Evolutionary conservation across 1,139 yeast species (phyloP), one percentile per base, ranked within the genome.

Genomic region (Suhomyces terraborum): DNA sequence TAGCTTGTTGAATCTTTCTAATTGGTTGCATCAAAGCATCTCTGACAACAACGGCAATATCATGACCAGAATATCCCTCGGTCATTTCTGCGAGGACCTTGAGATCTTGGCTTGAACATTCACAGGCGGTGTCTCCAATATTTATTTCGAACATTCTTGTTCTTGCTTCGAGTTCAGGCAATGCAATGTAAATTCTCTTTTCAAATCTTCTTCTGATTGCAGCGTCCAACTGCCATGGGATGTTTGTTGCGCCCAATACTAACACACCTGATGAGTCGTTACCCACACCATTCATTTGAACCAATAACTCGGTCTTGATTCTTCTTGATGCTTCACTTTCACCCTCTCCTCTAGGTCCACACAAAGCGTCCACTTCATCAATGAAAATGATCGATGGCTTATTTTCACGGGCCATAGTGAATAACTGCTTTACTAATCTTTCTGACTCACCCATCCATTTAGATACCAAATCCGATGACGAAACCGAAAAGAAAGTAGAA

Each of bases 391-490:
- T 94, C 0, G 96, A 82, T 0, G 98, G 98, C 56, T 88, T 89
- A 57, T 84, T 86, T 61, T 93, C 98, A 51, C 98, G 75, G 2
- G 99, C 99, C 96, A 93, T 88, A 32, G 86, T 79, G 64, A 93
- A 93, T 50, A 93, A 72, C 59, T 93, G 98, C 60, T 91, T 91
- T 23, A 93, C 98, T 46, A 93, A 78, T 66, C 97, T 80, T 65
- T 93, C 98, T 21, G 93, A 82, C 61, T 93, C 98, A 53, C 99
- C 99, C 98, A 93, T 91, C 98, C 98, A 93, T 63, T 93, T 94
- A 50, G 95, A 84, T 4, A 94, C 97, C 56, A 93, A 75, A 62
- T 93, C 98, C 8, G 96, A 86, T 0, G 97, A 88, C 13, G 96
- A 86, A 3, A 93, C 96, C 4, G 96, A 87, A 64, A 93, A 94